Evolutionary conservation across 2,329 filamentous ascomycete species (phyloP).

Genomic region (Aureobasidium sp.): DNA sequence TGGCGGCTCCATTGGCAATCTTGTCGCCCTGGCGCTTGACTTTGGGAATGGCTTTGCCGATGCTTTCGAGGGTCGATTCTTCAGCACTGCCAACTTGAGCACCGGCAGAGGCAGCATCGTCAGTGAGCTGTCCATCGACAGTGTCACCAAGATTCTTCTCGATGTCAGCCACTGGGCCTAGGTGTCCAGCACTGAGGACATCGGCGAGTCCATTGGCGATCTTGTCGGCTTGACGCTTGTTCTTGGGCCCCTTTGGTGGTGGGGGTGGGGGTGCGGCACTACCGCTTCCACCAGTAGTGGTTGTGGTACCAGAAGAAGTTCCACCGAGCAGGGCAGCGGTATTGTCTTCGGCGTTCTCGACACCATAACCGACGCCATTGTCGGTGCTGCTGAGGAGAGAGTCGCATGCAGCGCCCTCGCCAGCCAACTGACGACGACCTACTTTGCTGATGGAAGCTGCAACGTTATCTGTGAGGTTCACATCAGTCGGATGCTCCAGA

Average conservation of each 20-base stretch:
- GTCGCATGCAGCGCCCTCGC: slow-evolving; percentile 28
- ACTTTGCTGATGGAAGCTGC: not conserved
- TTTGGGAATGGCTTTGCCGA: slow-evolving; percentile 21
- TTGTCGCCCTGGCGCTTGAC: slow-evolving; percentile 28
- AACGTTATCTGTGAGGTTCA: slow-evolving; percentile 24
- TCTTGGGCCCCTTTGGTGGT: not conserved
- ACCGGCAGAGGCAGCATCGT: slow-evolving; percentile 25
- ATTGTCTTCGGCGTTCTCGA: slow-evolving; percentile 26
- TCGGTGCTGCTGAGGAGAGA: slow-evolving; percentile 27
- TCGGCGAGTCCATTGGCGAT: slow-evolving; percentile 22
- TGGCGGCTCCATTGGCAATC: slow-evolving; percentile 29
- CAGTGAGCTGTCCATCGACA: slow-evolving; percentile 26
- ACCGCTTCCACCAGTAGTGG: not conserved
- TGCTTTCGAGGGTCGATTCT: slow-evolving; percentile 24
- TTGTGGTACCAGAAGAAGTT: not conserved
- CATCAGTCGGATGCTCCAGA: not conserved
- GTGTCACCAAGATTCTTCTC: slow-evolving; percentile 20
- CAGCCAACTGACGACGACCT: slow-evolving; percentile 26
- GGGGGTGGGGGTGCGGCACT: not conserved
- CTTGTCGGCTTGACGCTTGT: slow-evolving; percentile 11
- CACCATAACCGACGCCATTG: slow-evolving; percentile 29
- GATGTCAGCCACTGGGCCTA: not conserved
- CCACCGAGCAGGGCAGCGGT: not conserved
- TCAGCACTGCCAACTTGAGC: slow-evolving; percentile 25
- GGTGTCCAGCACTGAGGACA: slow-evolving; percentile 22